These are phyloP conservation scores for Suillus variegatus DNA, from an alignment of 768 basidiomycete species.

Conservation along the genomic window DNA sequence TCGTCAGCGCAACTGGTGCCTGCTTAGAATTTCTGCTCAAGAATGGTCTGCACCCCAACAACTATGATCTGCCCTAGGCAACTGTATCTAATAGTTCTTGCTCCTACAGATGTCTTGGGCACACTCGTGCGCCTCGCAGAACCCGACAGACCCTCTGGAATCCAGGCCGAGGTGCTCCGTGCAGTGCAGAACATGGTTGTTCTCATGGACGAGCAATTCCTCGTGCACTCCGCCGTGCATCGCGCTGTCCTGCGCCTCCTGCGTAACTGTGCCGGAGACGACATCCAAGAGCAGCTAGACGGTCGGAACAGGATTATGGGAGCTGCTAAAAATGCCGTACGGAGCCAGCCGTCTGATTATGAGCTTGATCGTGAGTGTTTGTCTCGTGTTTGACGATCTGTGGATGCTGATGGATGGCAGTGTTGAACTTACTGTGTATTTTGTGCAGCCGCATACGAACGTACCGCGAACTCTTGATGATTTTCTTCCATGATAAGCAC, in stretches of 20 bases:
- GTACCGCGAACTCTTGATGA: constrained; percentile 87
- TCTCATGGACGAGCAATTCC: constrained; percentile 89
- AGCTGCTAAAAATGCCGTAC: constrained; percentile 71
- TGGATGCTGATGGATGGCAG: constrained; percentile 38
- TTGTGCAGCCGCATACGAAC: constrained; percentile 91
- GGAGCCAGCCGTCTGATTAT: constrained; percentile 81
- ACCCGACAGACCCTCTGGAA: constrained; percentile 82
- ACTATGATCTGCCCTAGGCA: not conserved
- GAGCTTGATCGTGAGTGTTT: constrained; percentile 78
- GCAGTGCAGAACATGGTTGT: constrained; percentile 91
- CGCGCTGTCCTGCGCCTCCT: constrained; percentile 83
- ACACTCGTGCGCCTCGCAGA: constrained; percentile 86
- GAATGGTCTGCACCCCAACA: constrained; percentile 55
- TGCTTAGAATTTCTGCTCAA: constrained; percentile 92
- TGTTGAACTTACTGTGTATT: constrained; percentile 91
- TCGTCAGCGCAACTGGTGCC: constrained; percentile 73
- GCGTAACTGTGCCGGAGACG: constrained; percentile 88
- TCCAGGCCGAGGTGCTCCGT: constrained; percentile 86
- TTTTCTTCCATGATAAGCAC: constrained; percentile 95
- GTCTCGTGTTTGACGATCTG: not conserved
- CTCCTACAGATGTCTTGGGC: constrained; percentile 68
- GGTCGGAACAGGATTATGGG: constrained; percentile 78
- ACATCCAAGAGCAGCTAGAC: constrained; percentile 85
- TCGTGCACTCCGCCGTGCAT: constrained; percentile 90
- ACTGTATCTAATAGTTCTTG: constrained; percentile 6